Evolutionary conservation across 306 rosid species (phyloP).

Genomic region (Bauhinia variegata): DNA sequence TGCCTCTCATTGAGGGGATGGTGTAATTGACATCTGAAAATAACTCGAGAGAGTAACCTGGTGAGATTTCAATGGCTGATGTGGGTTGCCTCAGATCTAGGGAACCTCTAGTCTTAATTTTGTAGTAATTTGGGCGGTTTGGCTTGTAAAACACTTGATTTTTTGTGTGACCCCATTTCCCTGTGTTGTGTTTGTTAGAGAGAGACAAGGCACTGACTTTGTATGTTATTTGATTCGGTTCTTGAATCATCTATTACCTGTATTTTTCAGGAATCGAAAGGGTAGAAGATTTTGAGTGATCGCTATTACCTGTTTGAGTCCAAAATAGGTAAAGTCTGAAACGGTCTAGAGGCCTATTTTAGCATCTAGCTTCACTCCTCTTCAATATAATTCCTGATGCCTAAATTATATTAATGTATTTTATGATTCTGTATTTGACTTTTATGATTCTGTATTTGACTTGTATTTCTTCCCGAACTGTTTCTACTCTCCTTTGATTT

Average conservation of each 20-base stretch:
- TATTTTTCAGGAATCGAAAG: constrained; percentile 43
- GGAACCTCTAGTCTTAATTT: constrained; percentile 39
- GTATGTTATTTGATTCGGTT: constrained; percentile 32
- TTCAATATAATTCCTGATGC: constrained; percentile 24
- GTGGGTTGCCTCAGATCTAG: constrained; percentile 60
- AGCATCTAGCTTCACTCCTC: constrained; percentile 26
- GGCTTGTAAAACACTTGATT: constrained; percentile 10
- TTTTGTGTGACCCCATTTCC: constrained; percentile 37
- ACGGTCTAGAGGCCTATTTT: constrained; percentile 35
- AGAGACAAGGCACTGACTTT: constrained; percentile 38
- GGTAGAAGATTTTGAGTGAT: constrained; percentile 38
- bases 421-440: constrained; percentile 28
- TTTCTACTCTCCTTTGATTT: constrained; percentile 26
- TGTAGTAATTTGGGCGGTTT: constrained; percentile 16
- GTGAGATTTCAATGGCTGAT: constrained; percentile 42
- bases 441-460: not conserved
- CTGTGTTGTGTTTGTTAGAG: constrained; percentile 47
- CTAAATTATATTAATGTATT: not conserved
- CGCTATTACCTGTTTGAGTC: constrained; percentile 29
- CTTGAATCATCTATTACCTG: constrained; percentile 33
- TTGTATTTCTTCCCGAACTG: constrained; percentile 24
- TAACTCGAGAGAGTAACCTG: constrained; percentile 33
- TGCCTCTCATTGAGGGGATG: constrained; percentile 35
- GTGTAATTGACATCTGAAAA: constrained; percentile 50
- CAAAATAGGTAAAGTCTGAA: constrained; percentile 34